phyloP scores from a whole-genome alignment of 2,329 filamentous ascomycete species.

The Dothideomycetes sp. region DNA sequence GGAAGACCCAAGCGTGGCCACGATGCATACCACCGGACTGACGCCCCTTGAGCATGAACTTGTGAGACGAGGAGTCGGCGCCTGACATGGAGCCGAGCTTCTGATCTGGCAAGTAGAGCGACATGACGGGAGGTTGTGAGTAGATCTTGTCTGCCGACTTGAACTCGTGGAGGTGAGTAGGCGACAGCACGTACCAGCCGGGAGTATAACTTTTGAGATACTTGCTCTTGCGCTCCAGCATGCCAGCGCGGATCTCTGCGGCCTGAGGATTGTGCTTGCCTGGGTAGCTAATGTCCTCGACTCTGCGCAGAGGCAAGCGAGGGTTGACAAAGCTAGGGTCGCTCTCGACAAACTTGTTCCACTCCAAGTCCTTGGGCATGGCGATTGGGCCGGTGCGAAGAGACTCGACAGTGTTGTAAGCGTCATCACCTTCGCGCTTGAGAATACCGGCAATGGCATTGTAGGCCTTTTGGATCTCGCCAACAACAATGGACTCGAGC shows the following conservation, averaged over 20 bases:
- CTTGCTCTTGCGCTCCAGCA: conserved; percentile 96
- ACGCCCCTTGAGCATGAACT: conserved; percentile 94
- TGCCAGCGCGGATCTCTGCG: conserved; percentile 76
- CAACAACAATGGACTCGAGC: conserved; percentile 89
- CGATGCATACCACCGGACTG: conserved; percentile 90
- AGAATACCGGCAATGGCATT: conserved; percentile 86
- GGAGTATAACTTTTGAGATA: conserved; percentile 96
- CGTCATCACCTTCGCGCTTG: conserved; percentile 79
- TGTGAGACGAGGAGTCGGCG: conserved; percentile 76
- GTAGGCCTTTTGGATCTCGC: conserved; percentile 96
- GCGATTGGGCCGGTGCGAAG: conserved; percentile 74
- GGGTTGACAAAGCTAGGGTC: conserved; percentile 86
- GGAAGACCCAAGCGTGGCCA: conserved; percentile 58
- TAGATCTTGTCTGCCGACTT: conserved; percentile 88
- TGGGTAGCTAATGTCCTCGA: conserved; percentile 81
- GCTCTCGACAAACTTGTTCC: conserved; percentile 67
- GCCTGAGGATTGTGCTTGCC: conserved; percentile 77
- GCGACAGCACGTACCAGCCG: conserved; percentile 93
- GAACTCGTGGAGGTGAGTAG: conserved; percentile 96
- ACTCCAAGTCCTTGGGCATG: conserved; percentile 93
- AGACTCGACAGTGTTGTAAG: conserved; percentile 66
- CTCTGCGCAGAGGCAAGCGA: conserved; percentile 60
- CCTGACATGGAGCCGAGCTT: conserved; percentile 87
- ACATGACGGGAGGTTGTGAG: conserved; percentile 85
- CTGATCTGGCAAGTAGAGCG: conserved; percentile 85